Base-by-base conservation (phyloP, 139 green algal genomes). In the Coccomyxa sp. region DNA sequence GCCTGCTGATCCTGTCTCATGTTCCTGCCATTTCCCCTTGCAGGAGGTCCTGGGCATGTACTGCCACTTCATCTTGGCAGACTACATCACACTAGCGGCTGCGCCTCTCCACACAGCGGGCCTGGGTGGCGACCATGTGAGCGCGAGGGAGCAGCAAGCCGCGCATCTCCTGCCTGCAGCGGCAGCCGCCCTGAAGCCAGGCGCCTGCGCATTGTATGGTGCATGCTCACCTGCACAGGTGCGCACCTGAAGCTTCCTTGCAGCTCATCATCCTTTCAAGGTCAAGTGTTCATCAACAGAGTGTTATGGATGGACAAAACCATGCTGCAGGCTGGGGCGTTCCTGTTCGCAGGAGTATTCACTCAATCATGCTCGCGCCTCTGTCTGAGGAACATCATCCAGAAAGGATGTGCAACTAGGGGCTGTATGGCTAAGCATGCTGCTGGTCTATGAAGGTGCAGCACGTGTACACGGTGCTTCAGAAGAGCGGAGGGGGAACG, bases 1-100 rank as follows among this genome's bases (percentile, higher is more conserved):
- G n/a, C n/a, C n/a, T n/a, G n/a, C n/a, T n/a, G n/a, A n/a, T n/a
- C n/a, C n/a, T n/a, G n/a, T n/a, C n/a, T n/a, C n/a, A n/a, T n/a
- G n/a, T n/a, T n/a, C n/a, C n/a, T n/a, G n/a, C n/a, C 6, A 7
- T 64, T 29, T 41, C 68, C 8, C 16, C 73, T 36, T 33, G n/a
- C 54, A 64, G 68, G 40, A 79, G 41, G 18, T 64, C 14, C 34
- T 75, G 34, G 40, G 38, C 31, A 79, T 76, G 41, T 87, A 87
- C 77, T 83, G 80, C 78, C 80, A 74, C 14, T 80, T 86, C 35
- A 29, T 86, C n/a, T 78, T 87, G 80, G 83, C 83, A 7, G 76
- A 86, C 76, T 87, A 87, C 73, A 40, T 87, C 37, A 41, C 79
- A 5, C 75, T 87, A 41, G 80, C 72, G 24, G 80, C 64, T 2